Evolutionary conservation across 805 yeast genomes (phyloP).

Genomic region (Ogataea paraovalis): DNA sequence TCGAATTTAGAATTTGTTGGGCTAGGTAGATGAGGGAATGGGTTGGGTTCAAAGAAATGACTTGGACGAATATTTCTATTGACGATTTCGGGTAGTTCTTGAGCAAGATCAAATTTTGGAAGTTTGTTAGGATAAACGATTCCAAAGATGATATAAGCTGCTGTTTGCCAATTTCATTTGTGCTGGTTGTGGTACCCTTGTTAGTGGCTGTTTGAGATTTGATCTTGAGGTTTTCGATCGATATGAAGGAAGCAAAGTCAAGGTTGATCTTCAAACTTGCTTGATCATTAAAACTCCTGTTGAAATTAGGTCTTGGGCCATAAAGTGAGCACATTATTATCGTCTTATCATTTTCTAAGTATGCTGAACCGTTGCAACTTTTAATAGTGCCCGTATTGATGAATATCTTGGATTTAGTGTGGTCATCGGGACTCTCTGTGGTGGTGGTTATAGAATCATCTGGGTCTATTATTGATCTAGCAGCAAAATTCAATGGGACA

Average conservation of each 20-base stretch:
- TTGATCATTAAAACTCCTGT: slow-evolving; percentile 29
- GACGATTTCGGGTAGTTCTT: slow-evolving; percentile 86
- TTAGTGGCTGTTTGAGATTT: too few relatives aligned
- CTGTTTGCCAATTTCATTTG: slow-evolving; percentile 14
- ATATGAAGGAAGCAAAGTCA: slow-evolving; percentile 45
- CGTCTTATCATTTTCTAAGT: slow-evolving; percentile 61
- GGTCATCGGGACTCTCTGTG: background rate
- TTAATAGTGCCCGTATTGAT: slow-evolving; percentile 60
- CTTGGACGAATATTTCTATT: slow-evolving; percentile 69
- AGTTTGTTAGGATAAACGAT: slow-evolving; percentile 34
- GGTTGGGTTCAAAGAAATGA: slow-evolving; percentile 46
- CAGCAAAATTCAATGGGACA: slow-evolving; percentile 43
- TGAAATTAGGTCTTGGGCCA: slow-evolving; percentile 77
- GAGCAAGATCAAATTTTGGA: slow-evolving; percentile 42
- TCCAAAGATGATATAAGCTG: slow-evolving; percentile 32
- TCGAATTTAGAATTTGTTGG: slow-evolving; percentile 50
- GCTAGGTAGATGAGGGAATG: slow-evolving; percentile 35
- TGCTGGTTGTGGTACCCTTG: too few relatives aligned
- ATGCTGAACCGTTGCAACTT: slow-evolving; percentile 80
- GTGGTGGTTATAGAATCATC: slow-evolving; percentile 3
- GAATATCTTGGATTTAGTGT: slow-evolving; percentile 37
- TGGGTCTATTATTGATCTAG: slow-evolving; percentile 12
- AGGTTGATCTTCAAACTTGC: slow-evolving; percentile 26
- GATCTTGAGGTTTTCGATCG: slow-evolving; percentile 19
- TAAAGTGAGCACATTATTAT: slow-evolving; percentile 67